A percentile compares a stretch with the other conserved stretches of the same genome.
phyloP scores from a whole-genome alignment of 495 filamentous ascomycete genomes.

The Rhypophila decipiens region DNA sequence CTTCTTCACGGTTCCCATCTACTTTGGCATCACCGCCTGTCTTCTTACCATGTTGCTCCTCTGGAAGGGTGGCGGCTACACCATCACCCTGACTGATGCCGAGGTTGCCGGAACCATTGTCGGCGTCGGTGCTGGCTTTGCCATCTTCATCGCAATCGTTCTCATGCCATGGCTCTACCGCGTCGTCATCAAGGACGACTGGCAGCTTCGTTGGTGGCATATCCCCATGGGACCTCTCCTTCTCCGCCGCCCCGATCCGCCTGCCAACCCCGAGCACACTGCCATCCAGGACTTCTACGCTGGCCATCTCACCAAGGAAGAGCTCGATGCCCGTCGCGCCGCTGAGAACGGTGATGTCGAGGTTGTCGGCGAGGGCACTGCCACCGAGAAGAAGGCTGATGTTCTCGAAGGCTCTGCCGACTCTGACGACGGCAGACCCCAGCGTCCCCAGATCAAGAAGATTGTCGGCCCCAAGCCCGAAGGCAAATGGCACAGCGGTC shows the following conservation, averaged over 20 bases:
- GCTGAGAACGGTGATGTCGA: conserved; percentile 17
- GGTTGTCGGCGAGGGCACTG: neutral
- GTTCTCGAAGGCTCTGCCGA: conserved; percentile 6
- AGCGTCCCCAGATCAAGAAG: conserved; percentile 7
- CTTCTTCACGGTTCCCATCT: conserved; percentile 53
- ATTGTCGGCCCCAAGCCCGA: conserved; percentile 29
- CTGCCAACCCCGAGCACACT: conserved; percentile 31
- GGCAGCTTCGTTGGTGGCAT: conserved; percentile 52
- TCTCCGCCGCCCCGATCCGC: conserved; percentile 42
- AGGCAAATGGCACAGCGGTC: conserved; percentile 28
- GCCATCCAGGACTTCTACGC: conserved; percentile 50
- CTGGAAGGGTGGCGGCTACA: conserved; percentile 45
- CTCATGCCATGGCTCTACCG: conserved; percentile 60
- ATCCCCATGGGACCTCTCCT: conserved; percentile 52
- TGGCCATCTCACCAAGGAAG: conserved; percentile 39
- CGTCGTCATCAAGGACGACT: conserved; percentile 49
- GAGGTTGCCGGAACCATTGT: conserved; percentile 10
- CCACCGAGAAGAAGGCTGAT: conserved; percentile 16
- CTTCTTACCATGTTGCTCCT: conserved; percentile 61
- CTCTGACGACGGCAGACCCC: conserved; percentile 5
- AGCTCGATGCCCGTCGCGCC: conserved; percentile 36
- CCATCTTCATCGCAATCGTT: conserved; percentile 25
- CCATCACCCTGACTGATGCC: conserved; percentile 39
- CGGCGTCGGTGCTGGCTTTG: conserved; percentile 12
- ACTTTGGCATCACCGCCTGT: conserved; percentile 53